phyloP scores from a whole-genome alignment of 495 filamentous ascomycete species.

The Lasiosphaeria hispida region DNA sequence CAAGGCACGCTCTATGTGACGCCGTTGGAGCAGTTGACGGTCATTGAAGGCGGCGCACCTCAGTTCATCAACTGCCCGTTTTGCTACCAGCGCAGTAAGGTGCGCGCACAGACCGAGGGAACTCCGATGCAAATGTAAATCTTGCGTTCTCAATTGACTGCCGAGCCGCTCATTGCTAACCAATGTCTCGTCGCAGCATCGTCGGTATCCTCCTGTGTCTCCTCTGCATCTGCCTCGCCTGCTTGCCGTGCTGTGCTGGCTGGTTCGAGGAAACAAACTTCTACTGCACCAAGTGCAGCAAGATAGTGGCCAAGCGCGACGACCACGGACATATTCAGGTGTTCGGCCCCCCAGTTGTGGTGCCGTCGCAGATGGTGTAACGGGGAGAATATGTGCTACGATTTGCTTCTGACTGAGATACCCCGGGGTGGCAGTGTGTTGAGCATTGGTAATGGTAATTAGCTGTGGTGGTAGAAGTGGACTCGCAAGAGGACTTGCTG shows the following conservation, averaged over 20 bases:
- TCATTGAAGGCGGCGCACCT: conserved; percentile 13
- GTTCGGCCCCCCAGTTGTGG: conserved; percentile 13
- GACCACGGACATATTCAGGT: conserved; percentile 21
- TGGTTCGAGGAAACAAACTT: conserved; percentile 36
- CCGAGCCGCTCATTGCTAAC: background rate
- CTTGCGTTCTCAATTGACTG: background rate
- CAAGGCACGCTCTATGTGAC: conserved; percentile 16
- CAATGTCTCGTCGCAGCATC: conserved; percentile 16
- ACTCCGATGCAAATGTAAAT: conserved; percentile 32
- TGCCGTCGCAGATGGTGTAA: conserved; percentile 13
- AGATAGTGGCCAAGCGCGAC: conserved; percentile 23
- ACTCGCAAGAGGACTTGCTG: no score
- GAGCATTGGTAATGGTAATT: no score
- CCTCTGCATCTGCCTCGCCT: conserved; percentile 31
- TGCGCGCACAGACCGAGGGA: conserved; percentile 21
- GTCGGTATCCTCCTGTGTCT: conserved; percentile 30
- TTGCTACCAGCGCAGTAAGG: conserved; percentile 26
- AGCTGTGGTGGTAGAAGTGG: no score
- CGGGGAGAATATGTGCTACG: background rate
- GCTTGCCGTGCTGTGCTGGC: conserved; percentile 30
- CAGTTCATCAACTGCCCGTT: conserved; percentile 36
- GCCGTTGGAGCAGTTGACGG: conserved; percentile 20
- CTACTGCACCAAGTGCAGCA: conserved; percentile 28
- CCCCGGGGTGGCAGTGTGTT: no score
- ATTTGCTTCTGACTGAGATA: no score